Base-by-base conservation (phyloP, 202 grass and related monocot genomes). In the Dendrocalamus latiflorus region DNA sequence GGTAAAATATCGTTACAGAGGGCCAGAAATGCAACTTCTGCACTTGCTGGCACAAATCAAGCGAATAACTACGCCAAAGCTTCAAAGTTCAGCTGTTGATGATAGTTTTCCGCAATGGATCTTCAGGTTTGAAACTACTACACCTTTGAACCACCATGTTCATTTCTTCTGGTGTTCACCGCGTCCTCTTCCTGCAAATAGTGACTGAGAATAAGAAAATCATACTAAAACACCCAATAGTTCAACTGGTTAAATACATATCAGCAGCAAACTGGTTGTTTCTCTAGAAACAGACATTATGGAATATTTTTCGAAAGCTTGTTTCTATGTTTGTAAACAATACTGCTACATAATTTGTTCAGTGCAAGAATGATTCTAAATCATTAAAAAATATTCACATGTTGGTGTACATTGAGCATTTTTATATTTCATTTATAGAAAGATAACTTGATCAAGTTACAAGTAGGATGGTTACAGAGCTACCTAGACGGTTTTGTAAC, bases 121-220 rank as follows among this genome's bases (percentile, higher is more conserved):
- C 65, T 65, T 59, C 41, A 68, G 38, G 50, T 60, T 81, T 47
- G 43, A 13, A 81, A 26, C 58, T 86, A 89, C 55, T 62, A 36
- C 37, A 21, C 62, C 41, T 53, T 82, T 54, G 72, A 63, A 47
- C 6, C 24, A 45, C 69, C 84, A 43, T 76, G 72, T 25, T 56
- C 72, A 18, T 76, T 68, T 44, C 48, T 83, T 78, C 55, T 75
- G 37, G 20, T 75, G 53, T 59, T 75, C 37, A 22, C 68, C 3
- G 45, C 57, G 13, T 86, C 86, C 53, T 69, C 63, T 50, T 84
- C 80, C 88, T 90, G 75, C 74, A 84, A 26, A 63, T 25, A 51
- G 50, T 55, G 15, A 79, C 36, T 16, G n/a, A 64, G 26, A 70
- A 79, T 79, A 33, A 70, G 79, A 61, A 78, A 68, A 65, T n/a